phyloP scores from a whole-genome alignment of 78 protist genomes.

The Neovahlkampfia damariscottae region DNA sequence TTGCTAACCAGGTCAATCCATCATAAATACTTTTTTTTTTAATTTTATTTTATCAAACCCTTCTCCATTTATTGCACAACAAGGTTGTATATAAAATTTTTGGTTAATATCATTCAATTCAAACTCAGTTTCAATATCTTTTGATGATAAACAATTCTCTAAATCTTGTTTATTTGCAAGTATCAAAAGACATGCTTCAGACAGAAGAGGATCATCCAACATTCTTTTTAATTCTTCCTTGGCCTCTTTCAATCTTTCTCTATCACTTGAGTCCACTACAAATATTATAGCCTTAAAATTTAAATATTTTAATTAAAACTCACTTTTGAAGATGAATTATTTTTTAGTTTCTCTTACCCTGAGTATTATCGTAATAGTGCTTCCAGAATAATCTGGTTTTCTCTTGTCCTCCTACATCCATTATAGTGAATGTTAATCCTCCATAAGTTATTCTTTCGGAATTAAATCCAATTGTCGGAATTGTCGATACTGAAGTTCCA shows the following conservation, averaged over 20 bases:
- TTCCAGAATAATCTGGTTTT: constrained; percentile 36
- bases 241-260: constrained; percentile 22
- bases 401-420: constrained; percentile 44
- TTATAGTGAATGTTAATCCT: background rate
- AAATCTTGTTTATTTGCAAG: constrained; percentile 82
- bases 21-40: too few species aligned
- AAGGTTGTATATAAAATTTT: constrained; percentile 15
- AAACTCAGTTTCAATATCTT: constrained; percentile 31
- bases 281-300: constrained; percentile 23
- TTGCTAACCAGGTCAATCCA: constrained; percentile 45
- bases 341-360: too few species aligned
- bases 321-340: too few species aligned
- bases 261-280: constrained; percentile 28
- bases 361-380: constrained; percentile 22
- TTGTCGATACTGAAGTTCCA: constrained; percentile 44
- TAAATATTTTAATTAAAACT: too few species aligned
- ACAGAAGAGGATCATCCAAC: constrained; percentile 60
- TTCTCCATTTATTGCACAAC: constrained; percentile 27
- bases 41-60: too few species aligned
- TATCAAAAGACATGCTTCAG: constrained; percentile 53
- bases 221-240: constrained; percentile 54
- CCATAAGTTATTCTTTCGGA: constrained; percentile 36
- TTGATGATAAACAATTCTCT: constrained; percentile 29
- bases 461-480: constrained; percentile 68
- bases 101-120: constrained; percentile 7